phyloP scores from a whole-genome alignment of 2,329 filamentous ascomycete genomes.

The Davidsoniella neocaledoniae region DNA sequence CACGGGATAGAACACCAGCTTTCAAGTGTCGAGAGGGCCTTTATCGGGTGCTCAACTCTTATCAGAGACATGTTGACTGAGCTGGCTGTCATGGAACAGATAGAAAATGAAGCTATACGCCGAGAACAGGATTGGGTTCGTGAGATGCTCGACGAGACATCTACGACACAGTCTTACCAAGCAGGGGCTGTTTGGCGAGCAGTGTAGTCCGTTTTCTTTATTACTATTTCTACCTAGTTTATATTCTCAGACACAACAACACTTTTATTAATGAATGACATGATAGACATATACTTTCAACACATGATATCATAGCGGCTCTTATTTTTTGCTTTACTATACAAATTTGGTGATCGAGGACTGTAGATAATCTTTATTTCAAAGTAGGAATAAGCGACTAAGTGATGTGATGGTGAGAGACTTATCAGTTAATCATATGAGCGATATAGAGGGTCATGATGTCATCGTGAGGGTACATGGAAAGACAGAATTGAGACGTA shows the following conservation, averaged over 20 bases:
- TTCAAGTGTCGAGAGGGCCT: constrained; percentile 29
- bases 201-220: constrained; percentile 14
- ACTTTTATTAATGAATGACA: too few species aligned
- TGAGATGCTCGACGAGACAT: constrained; percentile 30
- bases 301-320: too few species aligned
- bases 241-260: neutral
- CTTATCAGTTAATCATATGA: too few species aligned
- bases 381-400: too few species aligned
- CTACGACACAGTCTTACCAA: constrained; percentile 19
- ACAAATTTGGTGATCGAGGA: too few species aligned
- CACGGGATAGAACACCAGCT: constrained; percentile 7
- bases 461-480: too few species aligned
- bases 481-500: too few species aligned
- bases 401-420: too few species aligned
- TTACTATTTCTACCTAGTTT: too few species aligned
- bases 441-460: too few species aligned
- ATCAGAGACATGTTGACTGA: constrained; percentile 45
- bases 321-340: too few species aligned
- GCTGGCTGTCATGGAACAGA: constrained; percentile 41
- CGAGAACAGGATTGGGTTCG: constrained; percentile 44
- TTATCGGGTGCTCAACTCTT: constrained; percentile 31
- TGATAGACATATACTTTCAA: neutral
- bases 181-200: constrained; percentile 34
- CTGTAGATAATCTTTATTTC: too few species aligned
- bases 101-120: constrained; percentile 39